Evolutionary conservation across 768 basidiomycete genomes (phyloP), one percentile per base, ranked within the genome.

Genomic region (Panaeolus cyanescens): DNA sequence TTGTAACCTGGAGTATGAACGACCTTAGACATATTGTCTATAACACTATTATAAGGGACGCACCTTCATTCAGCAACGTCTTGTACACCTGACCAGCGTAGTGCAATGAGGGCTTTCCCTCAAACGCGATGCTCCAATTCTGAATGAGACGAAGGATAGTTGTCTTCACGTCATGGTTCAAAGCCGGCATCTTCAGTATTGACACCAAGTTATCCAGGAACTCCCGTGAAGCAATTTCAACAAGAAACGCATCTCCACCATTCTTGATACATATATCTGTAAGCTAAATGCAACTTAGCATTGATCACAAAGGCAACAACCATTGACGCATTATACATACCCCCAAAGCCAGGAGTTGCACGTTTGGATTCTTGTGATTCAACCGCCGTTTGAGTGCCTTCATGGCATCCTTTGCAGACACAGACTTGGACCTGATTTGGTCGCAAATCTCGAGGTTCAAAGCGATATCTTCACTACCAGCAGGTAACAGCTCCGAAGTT

Each of bases 191-290:
- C 75, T 90, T 93, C 70, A 96, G 84, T 61, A 96, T 88, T 7
- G 92, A 95, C 40, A 92, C 90, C 56, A 96, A 83, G 70, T 96
- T 96, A 74, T 96, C 95, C 75, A 96, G 89, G 71, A 96, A 96
- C 70, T 98, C 95, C 59, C 93, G 83, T 5, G 93, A 93, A 5
- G 91, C 87, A 50, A 96, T 75, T 71, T 97, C 95, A 2, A 74
- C 74, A 55, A 99, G 77, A 70, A 99, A 99, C 42, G 88, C 86
- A 65, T 98, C 95, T 0, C 97, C 97, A 9, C 94, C 95, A 69
- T 99, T 99, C 88, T 99, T 99, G 73, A 99, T 84, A 69, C 93
- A 95, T 8, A 89, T 82, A 74, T 99, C 97, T 53, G 92, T 88
- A 54, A 98, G 80, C 92, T 96, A 71, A 32, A 34, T 20, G 2